Conservation (phyloP, 768 basidiomycete species). For the Pholiota conissans region DNA sequence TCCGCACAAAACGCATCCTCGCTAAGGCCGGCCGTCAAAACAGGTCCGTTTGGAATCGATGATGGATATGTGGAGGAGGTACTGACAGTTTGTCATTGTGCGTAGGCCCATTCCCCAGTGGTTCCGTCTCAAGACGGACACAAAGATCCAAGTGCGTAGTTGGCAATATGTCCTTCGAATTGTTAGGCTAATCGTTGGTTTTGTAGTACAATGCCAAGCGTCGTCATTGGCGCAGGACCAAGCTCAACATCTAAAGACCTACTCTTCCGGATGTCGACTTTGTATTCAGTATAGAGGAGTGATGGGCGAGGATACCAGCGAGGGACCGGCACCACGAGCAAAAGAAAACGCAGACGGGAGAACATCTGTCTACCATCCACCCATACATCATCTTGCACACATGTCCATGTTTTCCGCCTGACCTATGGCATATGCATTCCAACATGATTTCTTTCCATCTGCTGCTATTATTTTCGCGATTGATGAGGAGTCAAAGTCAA, state of each 20-base stretch:
- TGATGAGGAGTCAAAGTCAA: no score
- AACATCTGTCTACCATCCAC: slow-evolving; percentile 13
- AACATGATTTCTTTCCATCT: slow-evolving; percentile 10
- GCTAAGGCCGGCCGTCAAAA: slow-evolving; percentile 97
- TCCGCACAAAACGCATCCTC: slow-evolving; percentile 95
- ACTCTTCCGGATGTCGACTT: slow-evolving; percentile 7
- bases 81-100: slow-evolving; percentile 8
- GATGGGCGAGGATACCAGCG: slow-evolving; percentile 2
- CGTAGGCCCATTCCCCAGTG: slow-evolving; percentile 95
- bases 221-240: slow-evolving; percentile 99
- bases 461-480: neutral
- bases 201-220: slow-evolving; percentile 89
- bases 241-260: slow-evolving; percentile 84
- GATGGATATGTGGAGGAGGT: neutral
- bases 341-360: slow-evolving; percentile 11
- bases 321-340: slow-evolving; percentile 14
- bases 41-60: slow-evolving; percentile 53
- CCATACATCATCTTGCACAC: neutral
- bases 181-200: no score
- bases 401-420: slow-evolving; percentile 9
- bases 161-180: neutral
- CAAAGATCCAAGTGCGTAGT: slow-evolving; percentile 81
- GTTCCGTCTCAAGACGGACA: slow-evolving; percentile 97
- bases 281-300: slow-evolving; percentile 15
- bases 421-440: slow-evolving; percentile 17